Evolutionary conservation across 2,329 filamentous ascomycete species (phyloP), one percentile per base, ranked within the genome.

Genomic region (Ascochyta fabae): DNA sequence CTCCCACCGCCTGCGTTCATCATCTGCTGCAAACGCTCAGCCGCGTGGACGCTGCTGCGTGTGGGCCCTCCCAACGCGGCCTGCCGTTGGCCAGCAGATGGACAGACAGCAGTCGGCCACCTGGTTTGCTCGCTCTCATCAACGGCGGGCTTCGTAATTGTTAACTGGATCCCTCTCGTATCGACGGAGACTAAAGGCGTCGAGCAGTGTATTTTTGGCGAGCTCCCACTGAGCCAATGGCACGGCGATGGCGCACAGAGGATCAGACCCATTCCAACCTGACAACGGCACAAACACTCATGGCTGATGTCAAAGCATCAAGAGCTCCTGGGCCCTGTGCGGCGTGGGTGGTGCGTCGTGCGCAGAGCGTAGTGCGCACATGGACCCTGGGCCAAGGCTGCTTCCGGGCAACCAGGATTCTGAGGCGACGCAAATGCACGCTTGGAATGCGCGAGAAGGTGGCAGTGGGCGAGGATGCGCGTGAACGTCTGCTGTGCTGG

Each of bases 21-120:
- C 58, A 59, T 58, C 62, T 66, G 60, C 66, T 67, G 62, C 66
- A 68, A 65, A 67, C 69, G 58, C 64, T 66, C 64, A 68, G 70
- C 69, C 66, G 70, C 70, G 64, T 63, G 42, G 53, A 56, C 35
- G 46, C 46, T 41, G 38, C 40, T 50, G 46, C 12, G 46, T 8
- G 56, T 61, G 64, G 55, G 43, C 44, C 59, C 54, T 47, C 49
- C 38, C 35, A 43, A 56, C 40, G 47, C 49, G 54, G 43, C 33
- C 39, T 52, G 61, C 60, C 58, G 56, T 59, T 64, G 62, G 65
- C 19, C 19, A 19, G 19, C 19, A 19, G 19, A 19, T 19, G 19
- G 19, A 19, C 19, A 19, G 19, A 19, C 19, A 19, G 19, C 19
- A 19, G 19, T 19, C 19, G 19, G 19, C 41, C 35, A 38, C 35